Base-by-base conservation (phyloP, 2,329 filamentous ascomycete species). In the Aspergillus sp. region DNA sequence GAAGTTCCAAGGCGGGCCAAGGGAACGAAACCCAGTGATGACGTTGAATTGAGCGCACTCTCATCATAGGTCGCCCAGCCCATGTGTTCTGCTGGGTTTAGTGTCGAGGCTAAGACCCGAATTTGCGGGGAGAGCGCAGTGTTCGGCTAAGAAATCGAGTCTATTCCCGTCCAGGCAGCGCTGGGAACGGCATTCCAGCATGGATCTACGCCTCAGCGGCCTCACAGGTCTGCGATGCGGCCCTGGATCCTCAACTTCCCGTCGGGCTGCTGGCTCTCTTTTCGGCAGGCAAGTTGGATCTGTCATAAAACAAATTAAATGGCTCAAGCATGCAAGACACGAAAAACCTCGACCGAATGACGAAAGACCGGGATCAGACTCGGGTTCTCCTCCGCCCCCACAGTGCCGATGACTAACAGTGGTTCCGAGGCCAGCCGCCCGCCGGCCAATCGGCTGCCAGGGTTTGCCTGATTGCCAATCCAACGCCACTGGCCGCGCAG, bases 371-470 rank as follows among this genome's bases (percentile, higher is more conserved):
- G 60, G 31, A 51, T 50, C 41, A n/a, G 7, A 58, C 35, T 63
- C 63, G 59, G 59, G 59, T 60, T 51, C 37, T 52, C 52, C 44
- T 21, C 39, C 50, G 27, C 17, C 55, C 46, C 55, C 63, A 57
- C 52, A 17, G 46, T 41, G 40, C 27, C 43, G 53, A 43, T 25
- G 56, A 59, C 52, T 25, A 40, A 55, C 35, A 21, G 40, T 25
- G 25, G 14, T 57, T 57, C 63, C 63, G 65, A 60, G 60, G 54
- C 56, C 48, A 60, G 44, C 56, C 60, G 59, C 39, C n/a, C 25
- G 17, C 1, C 31, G 50, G 27, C 70, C 70, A 72, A 72, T 72
- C 63, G 71, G 37, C 44, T 21, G 2, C 8, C 1, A 33, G 45
- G 6, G 60, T 53, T 60, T 61, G 52, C 14, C 21, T n/a, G 47